Percentiles rank a stretch among this genome's conserved stretches.
These are phyloP conservation scores for Debaryomyces sp. DNA, from an alignment of 1,139 yeast genomes.

Conservation along the genomic window DNA sequence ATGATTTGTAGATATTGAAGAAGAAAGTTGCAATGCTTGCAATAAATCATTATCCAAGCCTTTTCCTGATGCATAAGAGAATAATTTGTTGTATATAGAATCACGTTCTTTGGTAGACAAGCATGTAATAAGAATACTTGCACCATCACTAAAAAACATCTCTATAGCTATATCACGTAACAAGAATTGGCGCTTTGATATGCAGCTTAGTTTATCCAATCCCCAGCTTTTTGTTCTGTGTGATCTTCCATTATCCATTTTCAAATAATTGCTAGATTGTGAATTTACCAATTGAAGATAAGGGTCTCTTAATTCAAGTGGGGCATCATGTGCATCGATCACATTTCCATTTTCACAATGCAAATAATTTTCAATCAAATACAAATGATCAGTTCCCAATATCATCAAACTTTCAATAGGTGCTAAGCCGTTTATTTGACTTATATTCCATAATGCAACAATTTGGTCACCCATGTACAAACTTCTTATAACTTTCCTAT, in stretches of 20 bases:
- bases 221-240: conserved; percentile 62
- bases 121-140: conserved; percentile 64
- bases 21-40: conserved; percentile 52
- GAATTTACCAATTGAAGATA: conserved; percentile 60
- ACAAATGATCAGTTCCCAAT: conserved; percentile 62
- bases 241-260: conserved; percentile 22
- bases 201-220: conserved; percentile 55
- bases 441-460: conserved; percentile 70
- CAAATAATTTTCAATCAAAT: conserved; percentile 70
- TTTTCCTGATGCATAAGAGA: conserved; percentile 47
- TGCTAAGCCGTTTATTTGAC: conserved; percentile 72
- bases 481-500: conserved; percentile 70
- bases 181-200: conserved; percentile 72
- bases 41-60: conserved; percentile 55
- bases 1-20: conserved; percentile 21
- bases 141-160: conserved; percentile 71
- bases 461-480: conserved; percentile 73
- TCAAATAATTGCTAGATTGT: conserved; percentile 27
- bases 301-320: conserved; percentile 61
- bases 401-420: conserved; percentile 75
- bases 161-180: conserved; percentile 80
- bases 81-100: conserved; percentile 50
- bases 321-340: conserved; percentile 68
- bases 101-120: conserved; percentile 56
- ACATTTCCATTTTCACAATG: conserved; percentile 63